phyloP scores from a whole-genome alignment of 1,284 basidiomycete species.

The Sparassis latifolia region DNA sequence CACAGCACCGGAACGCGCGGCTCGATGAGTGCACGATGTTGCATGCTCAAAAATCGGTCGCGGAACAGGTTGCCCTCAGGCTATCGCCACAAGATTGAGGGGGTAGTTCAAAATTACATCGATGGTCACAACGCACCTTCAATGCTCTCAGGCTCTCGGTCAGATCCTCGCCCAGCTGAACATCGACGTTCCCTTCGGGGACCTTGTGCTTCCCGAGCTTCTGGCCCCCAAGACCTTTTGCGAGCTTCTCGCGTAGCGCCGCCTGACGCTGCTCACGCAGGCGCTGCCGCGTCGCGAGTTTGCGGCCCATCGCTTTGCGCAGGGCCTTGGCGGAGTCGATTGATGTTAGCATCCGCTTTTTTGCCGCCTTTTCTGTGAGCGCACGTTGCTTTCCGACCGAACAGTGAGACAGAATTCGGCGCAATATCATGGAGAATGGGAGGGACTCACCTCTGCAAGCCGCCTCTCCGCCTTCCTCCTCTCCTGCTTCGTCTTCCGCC shows the following conservation, averaged over 20 bases:
- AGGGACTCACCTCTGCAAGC: conserved; percentile 53
- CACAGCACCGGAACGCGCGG: conserved; percentile 70
- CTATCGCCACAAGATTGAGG: conserved; percentile 30
- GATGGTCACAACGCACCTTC: conserved; percentile 48
- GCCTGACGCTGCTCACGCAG: conserved; percentile 33
- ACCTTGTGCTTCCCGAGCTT: conserved; percentile 77
- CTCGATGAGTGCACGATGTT: conserved; percentile 74
- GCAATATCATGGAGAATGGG: neutral
- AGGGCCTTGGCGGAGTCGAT: conserved; percentile 50
- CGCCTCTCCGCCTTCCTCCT: conserved; percentile 54
- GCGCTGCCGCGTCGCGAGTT: conserved; percentile 36
- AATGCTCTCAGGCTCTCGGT: conserved; percentile 81
- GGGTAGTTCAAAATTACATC: neutral
- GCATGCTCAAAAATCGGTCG: conserved; percentile 81
- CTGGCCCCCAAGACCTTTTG: conserved; percentile 56
- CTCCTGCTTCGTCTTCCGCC: conserved; percentile 73
- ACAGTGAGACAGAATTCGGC: neutral
- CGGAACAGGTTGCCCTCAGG: conserved; percentile 92
- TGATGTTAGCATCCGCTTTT: conserved; percentile 52
- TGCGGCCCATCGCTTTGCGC: conserved; percentile 37
- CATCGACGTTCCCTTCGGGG: conserved; percentile 63
- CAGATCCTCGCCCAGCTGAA: conserved; percentile 90
- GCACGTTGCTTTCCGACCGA: conserved; percentile 47
- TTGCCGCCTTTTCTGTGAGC: conserved; percentile 48
- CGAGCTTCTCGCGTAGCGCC: conserved; percentile 37